Evolutionary conservation across 345 rosid species (phyloP).

Genomic region (Boechera divaricarpa): DNA sequence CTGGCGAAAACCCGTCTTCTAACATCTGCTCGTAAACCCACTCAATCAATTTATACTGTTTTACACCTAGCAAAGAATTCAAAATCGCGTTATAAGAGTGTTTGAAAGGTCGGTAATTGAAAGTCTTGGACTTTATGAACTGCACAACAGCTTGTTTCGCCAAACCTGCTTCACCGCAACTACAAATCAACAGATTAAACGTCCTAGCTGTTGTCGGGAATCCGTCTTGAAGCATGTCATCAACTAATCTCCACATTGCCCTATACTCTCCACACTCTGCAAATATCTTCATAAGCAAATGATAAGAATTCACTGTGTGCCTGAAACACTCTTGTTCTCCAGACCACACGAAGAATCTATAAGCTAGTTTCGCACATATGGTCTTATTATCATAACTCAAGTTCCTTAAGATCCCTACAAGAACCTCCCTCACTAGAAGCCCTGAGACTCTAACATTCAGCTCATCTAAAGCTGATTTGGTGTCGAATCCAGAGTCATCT

Average conservation of each 20-base stretch:
- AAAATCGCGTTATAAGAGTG: conserved; percentile 84
- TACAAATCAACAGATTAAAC: conserved; percentile 80
- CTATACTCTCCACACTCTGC: conserved; percentile 77
- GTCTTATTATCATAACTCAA: conserved; percentile 52
- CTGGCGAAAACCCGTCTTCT: conserved; percentile 62
- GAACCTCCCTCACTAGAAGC: conserved; percentile 81
- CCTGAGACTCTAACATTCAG: conserved; percentile 69
- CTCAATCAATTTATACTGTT: conserved; percentile 79
- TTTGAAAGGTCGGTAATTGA: conserved; percentile 74
- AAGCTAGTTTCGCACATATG: conserved; percentile 70
- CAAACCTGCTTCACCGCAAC: conserved; percentile 77
- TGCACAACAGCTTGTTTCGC: conserved; percentile 74
- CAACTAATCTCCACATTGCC: conserved; percentile 92
- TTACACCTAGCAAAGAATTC: conserved; percentile 57
- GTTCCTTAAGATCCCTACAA: conserved; percentile 65
- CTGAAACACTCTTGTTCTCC: conserved; percentile 60
- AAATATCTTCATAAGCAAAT: conserved; percentile 81
- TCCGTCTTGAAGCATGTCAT: conserved; percentile 84
- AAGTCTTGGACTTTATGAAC: conserved; percentile 77
- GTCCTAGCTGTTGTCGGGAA: conserved; percentile 77
- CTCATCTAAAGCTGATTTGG: conserved; percentile 56
- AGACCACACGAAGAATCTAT: conserved; percentile 80
- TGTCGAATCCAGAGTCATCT: conserved; percentile 68
- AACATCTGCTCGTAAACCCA: conserved; percentile 87
- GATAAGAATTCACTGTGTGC: conserved; percentile 69